Evolutionary conservation across 768 basidiomycete species (phyloP), one percentile per base, ranked within the genome.

Genomic region (Mycena haematopus): DNA sequence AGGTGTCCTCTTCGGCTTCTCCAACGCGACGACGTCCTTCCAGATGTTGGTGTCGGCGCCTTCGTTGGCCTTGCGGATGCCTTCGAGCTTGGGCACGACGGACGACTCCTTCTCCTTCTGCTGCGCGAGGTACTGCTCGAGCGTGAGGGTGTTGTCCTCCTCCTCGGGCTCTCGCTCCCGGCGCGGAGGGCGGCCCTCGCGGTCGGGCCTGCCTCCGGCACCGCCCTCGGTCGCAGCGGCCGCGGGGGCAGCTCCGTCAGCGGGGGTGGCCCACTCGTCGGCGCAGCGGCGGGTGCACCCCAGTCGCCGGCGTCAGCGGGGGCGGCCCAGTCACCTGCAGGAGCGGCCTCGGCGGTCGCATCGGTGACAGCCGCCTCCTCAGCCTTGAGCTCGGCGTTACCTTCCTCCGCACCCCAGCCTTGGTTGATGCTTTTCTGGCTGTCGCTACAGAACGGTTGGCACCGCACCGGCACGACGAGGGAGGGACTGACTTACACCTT

Each of bases 321-420:
- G 55, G 86, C 89, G 11, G 76, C 75, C 94, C 93, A 67, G 74
- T 69, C 72, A 22, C 55, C 69, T 17, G 56, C 64, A 51, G 65
- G 65, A 44, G 71, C 62, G 44, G 73, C 78, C 71, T 92, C 91
- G 24, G 75, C 82, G 24, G 78, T 80, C 42, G 88, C 92, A 72
- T 96, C 95, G 67, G 75, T 80, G 50, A 77, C 84, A 56, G 90
- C 96, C 29, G 85, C 89, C 62, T 86, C 77, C 75, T 98, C 96
- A 35, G 82, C 83, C 78, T 89, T 89, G 71, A 93, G 83, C 77
- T 98, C 96, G 40, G 90, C 76, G 68, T 80, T 83, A 69, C 91
- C 94, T 69, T 95, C 92, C 66, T 95, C 93, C 44, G 91, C 93
- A 67, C 96, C 96, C 96, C 96, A 99, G 68, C 89, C 90, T 73